phyloP scores from a whole-genome alignment of 345 rosid species.

The Alliaria petiolata region DNA sequence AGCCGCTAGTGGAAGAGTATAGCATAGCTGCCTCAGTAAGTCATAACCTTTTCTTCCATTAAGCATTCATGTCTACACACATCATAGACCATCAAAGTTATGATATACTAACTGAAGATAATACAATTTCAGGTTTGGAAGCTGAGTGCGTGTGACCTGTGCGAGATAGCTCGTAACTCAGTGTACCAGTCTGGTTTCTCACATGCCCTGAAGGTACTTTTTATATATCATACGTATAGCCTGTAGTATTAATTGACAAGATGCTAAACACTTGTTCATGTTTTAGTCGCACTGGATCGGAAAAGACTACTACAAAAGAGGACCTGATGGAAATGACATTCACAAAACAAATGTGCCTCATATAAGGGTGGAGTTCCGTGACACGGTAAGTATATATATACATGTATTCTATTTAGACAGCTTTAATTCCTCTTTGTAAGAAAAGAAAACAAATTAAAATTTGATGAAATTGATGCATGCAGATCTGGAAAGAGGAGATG shows the following conservation, averaged over 20 bases:
- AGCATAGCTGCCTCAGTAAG: constrained; percentile 99
- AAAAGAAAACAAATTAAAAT: not conserved
- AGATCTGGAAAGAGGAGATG: constrained; percentile 97
- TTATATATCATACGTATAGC: not conserved
- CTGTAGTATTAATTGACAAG: not conserved
- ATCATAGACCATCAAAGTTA: not conserved
- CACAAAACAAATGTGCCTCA: constrained; percentile 94
- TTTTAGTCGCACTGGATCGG: constrained; percentile 98
- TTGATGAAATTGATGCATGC: constrained; percentile 16
- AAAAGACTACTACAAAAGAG: constrained; percentile 84
- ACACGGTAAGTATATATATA: constrained; percentile 46
- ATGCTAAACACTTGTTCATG: not conserved
- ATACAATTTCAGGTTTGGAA: constrained; percentile 72
- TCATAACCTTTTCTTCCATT: constrained; percentile 5
- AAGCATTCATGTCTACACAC: not conserved
- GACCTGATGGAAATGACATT: constrained; percentile 92
- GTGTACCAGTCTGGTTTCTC: constrained; percentile 99
- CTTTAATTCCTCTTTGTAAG: not conserved
- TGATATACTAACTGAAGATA: not conserved
- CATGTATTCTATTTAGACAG: not conserved
- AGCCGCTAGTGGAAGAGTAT: constrained; percentile 94
- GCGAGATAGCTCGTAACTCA: constrained; percentile 99
- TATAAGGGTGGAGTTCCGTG: constrained; percentile 90
- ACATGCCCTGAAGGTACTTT: constrained; percentile 84
- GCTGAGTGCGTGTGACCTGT: constrained; percentile 93